Percentiles rank a stretch among this genome's conserved stretches.
Evolutionary conservation across 208 protist genomes (phyloP).

Genomic region (Acanthamoeba polyphaga): DNA sequence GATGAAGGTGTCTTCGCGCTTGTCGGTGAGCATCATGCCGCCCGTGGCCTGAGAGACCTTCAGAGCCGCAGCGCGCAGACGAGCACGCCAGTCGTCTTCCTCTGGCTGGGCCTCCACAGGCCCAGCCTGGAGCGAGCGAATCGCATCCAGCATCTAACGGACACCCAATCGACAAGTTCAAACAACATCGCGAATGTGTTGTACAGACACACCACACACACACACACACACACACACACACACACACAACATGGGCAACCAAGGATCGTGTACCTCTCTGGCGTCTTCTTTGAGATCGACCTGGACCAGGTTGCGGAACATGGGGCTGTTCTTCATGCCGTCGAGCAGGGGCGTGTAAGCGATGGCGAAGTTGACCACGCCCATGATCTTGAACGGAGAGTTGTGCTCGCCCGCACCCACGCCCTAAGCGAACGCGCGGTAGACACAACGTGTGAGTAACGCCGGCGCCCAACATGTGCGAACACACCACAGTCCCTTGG

Average conservation of each 20-base stretch:
- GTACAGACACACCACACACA: too few relatives aligned
- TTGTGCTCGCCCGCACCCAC: constrained; percentile 52
- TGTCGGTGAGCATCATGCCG: constrained; percentile 2
- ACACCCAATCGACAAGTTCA: too few relatives aligned
- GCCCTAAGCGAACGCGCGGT: not conserved
- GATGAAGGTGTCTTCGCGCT: not conserved
- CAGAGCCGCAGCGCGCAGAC: not conserved
- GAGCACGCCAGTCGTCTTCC: constrained; percentile 23
- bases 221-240: not conserved
- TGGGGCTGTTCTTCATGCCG: constrained; percentile 20
- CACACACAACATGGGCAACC: not conserved
- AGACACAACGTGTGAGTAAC: not conserved
- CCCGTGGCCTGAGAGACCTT: constrained; percentile 26
- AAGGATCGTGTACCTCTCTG: not conserved
- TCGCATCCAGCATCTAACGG: constrained; percentile 24
- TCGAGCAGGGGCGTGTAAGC: constrained; percentile 24
- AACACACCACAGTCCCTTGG: too few relatives aligned
- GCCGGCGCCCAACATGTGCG: not conserved
- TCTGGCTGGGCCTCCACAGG: not conserved
- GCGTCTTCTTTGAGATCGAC: constrained; percentile 47
- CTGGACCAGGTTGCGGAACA: constrained; percentile 34
- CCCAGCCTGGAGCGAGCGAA: constrained; percentile 5
- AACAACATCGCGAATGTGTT: too few relatives aligned
- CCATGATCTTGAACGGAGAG: constrained; percentile 53
- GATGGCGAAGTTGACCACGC: constrained; percentile 62